phyloP scores from a whole-genome alignment of 2,329 filamentous ascomycete species.

The Monosporascus ibericus region DNA sequence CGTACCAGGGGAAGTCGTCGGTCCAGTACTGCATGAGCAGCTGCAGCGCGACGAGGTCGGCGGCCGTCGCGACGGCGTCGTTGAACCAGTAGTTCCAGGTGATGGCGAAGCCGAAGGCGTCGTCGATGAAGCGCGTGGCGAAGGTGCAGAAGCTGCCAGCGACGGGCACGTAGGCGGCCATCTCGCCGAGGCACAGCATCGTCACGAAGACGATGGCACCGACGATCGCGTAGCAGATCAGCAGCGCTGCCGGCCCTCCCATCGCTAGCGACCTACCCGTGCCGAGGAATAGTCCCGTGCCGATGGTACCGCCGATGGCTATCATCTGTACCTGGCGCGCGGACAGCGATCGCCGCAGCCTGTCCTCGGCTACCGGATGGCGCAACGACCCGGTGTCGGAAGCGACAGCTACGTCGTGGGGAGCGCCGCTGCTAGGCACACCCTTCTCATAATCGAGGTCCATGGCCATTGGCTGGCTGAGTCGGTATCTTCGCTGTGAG shows the following conservation, averaged over 20 bases:
- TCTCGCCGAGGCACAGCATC: conserved; percentile 54
- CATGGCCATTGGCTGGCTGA: conserved; percentile 1
- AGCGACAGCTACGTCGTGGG: background rate
- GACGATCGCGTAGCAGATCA: conserved; percentile 51
- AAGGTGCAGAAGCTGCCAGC: conserved; percentile 50
- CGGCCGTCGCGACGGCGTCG: conserved; percentile 53
- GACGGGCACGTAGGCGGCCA: conserved; percentile 52
- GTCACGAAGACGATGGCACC: conserved; percentile 53
- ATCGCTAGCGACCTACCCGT: conserved; percentile 54
- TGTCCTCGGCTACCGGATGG: conserved; percentile 28
- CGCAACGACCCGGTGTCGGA: conserved; percentile 1
- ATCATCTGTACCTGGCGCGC: conserved; percentile 64
- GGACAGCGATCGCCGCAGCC: conserved; percentile 48
- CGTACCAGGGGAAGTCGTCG: conserved; percentile 57
- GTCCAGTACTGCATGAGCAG: conserved; percentile 57
- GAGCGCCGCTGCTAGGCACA: background rate
- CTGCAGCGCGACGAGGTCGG: conserved; percentile 54
- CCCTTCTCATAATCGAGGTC: conserved; percentile 13
- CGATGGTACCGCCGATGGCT: conserved; percentile 54
- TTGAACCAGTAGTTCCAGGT: conserved; percentile 63
- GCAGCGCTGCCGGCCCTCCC: conserved; percentile 52
- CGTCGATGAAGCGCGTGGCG: conserved; percentile 47
- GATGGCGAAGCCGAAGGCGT: conserved; percentile 47
- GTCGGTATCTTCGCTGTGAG: too few relatives aligned
- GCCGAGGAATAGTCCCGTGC: conserved; percentile 57